phyloP scores from a whole-genome alignment of 768 basidiomycete genomes.

The Podaxis rugospora region DNA sequence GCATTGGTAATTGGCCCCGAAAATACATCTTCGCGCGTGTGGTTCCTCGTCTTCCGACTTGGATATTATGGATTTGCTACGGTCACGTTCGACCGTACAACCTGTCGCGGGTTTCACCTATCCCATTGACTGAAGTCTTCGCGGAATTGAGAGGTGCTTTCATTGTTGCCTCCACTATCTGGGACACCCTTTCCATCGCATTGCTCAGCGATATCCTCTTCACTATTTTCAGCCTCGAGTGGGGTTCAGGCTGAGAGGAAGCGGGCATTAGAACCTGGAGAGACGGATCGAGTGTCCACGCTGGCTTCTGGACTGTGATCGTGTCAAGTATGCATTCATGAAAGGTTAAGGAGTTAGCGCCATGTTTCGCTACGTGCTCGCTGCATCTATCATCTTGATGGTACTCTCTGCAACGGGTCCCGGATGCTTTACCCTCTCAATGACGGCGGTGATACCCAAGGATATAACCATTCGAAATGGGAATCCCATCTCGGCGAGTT shows the following conservation, averaged over 20 bases:
- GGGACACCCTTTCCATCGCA: neutral
- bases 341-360: neutral
- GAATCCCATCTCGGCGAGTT: neutral
- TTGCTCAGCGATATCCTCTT: neutral
- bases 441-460: neutral
- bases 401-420: slow-evolving; percentile 2
- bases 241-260: slow-evolving; percentile 5
- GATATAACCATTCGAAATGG: neutral
- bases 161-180: neutral
- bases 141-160: slow-evolving; percentile 3
- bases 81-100: neutral
- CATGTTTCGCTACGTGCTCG: slow-evolving; percentile 4
- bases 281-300: slow-evolving; percentile 1
- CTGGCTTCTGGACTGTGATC: slow-evolving; percentile 1
- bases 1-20: slow-evolving; percentile 5
- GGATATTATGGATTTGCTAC: neutral
- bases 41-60: neutral
- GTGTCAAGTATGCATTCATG: neutral
- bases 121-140: neutral
- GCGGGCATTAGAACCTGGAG: neutral
- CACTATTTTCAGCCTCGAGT: slow-evolving; percentile 5
- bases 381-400: slow-evolving; percentile 1
- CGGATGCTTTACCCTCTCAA: slow-evolving; percentile 2
- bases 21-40: slow-evolving; percentile 1
- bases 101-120: neutral